Base-by-base conservation (phyloP, 495 filamentous ascomycete species). In the Neurospora sp. region DNA sequence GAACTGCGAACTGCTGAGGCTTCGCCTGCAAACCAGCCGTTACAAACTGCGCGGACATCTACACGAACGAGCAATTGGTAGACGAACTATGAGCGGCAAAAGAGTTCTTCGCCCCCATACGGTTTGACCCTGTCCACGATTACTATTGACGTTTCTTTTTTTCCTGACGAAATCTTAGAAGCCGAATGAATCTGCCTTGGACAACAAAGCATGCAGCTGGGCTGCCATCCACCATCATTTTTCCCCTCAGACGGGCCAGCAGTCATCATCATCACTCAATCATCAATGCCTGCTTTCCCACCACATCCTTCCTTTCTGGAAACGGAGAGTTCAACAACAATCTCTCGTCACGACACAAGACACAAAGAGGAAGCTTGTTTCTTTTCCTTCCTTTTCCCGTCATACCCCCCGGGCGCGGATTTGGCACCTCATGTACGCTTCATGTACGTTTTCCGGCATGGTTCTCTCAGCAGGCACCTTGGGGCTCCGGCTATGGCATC, bases 381-480 rank as follows among this genome's bases (percentile, higher is more conserved):
- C 16, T 71, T 40, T 66, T 44, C 7, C 10, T 70, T n/a, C 27
- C 31, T 60, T 38, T 41, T 46, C 35, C 38, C 31, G 23, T 39
- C 49, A 72, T 46, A 37, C 27, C 72, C 75, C 74, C 70, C 72
- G 72, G 70, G 73, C 54, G 70, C 75, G 60, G 71, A 74, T 49
- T 72, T 49, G 73, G 71, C 74, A 74, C 70, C 23, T 35, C 18
- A 46, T 77, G 76, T 78, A 77, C 42, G 71, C 73, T 75, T 79
- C 77, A 76, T 79, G 77, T 80, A 75, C 75, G 74, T 62, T 73
- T 70, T 70, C 69, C 71, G 71, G 62, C 72, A 69, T 80, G 74
- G 78, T 72, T 76, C 78, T 79, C 76, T 80, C 79, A 80, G 76
- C 73, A 70, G 72, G 72, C 76, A 73, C 74, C 73, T 9, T 75